Evolutionary conservation across 495 filamentous ascomycete genomes (phyloP).

Genomic region (Copromyces sp.): DNA sequence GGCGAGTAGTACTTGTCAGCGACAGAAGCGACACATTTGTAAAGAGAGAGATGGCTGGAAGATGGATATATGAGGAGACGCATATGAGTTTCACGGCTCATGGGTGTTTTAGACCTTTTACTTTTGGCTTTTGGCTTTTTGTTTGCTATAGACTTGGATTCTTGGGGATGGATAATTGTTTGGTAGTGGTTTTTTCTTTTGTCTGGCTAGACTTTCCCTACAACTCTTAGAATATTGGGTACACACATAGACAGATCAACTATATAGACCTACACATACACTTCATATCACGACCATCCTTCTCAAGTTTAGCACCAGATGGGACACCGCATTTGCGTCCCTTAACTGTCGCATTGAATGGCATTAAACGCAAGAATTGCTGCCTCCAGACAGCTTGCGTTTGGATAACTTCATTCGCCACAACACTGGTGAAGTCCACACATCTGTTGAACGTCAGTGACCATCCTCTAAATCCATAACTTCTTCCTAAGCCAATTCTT

Average conservation of each 20-base stretch:
- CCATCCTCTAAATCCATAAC: too few species aligned
- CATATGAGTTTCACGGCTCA: background rate
- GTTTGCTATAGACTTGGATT: background rate
- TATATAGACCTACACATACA: background rate
- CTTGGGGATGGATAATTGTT: background rate
- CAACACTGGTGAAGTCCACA: too few species aligned
- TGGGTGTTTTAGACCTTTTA: background rate
- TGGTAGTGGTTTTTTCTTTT: background rate
- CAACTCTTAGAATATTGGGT: background rate
- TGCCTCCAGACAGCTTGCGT: too few species aligned
- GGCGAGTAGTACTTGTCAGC: too few species aligned
- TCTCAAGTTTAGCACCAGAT: background rate
- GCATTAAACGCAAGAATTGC: too few species aligned
- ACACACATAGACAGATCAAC: background rate
- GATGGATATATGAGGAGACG: background rate
- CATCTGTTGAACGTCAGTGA: too few species aligned
- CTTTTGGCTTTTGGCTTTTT: background rate
- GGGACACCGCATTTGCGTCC: background rate
- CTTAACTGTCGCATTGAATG: too few species aligned
- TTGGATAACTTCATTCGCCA: too few species aligned
- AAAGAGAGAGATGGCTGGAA: too few species aligned
- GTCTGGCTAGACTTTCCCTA: background rate
- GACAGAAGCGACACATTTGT: too few species aligned
- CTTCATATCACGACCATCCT: background rate
- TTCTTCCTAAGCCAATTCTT: too few species aligned